These are phyloP conservation scores for Xylaria castorea DNA, from an alignment of 495 filamentous ascomycete species.

Conservation along the genomic window DNA sequence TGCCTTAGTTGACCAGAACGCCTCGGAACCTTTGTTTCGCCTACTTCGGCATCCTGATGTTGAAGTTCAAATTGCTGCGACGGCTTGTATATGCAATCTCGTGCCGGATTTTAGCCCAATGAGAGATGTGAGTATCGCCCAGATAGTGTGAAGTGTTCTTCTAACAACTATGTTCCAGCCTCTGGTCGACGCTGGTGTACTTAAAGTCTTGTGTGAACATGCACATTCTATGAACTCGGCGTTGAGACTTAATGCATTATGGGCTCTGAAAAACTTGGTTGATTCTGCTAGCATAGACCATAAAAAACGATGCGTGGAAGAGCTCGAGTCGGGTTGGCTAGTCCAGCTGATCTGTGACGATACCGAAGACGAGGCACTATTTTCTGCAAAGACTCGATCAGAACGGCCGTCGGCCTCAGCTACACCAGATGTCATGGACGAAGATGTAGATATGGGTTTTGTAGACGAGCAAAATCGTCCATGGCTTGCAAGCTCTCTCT, in stretches of 20 bases:
- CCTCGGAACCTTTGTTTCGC: conserved; percentile 78
- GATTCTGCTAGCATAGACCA: conserved; percentile 68
- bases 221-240: conserved; percentile 76
- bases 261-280: conserved; percentile 91
- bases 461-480: conserved; percentile 43
- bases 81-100: conserved; percentile 81
- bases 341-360: conserved; percentile 73
- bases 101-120: conserved; percentile 88
- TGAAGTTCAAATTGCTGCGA: conserved; percentile 85
- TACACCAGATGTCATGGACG: conserved; percentile 62
- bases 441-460: conserved; percentile 64
- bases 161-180: conserved; percentile 53
- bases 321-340: conserved; percentile 79
- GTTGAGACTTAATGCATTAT: conserved; percentile 80
- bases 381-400: conserved; percentile 42
- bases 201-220: conserved; percentile 81
- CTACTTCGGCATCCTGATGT: conserved; percentile 78
- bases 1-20: conserved; percentile 81
- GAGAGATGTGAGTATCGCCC: conserved; percentile 69
- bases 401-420: conserved; percentile 38
- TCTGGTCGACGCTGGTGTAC: conserved; percentile 76
- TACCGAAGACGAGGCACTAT: conserved; percentile 57
- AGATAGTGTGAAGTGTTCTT: conserved; percentile 29
- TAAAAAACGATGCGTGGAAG: conserved; percentile 77
- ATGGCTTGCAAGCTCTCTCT: conserved; percentile 37